Conservation (phyloP, 352 stramenopile species). For the Phytophthora citricola region DNA sequence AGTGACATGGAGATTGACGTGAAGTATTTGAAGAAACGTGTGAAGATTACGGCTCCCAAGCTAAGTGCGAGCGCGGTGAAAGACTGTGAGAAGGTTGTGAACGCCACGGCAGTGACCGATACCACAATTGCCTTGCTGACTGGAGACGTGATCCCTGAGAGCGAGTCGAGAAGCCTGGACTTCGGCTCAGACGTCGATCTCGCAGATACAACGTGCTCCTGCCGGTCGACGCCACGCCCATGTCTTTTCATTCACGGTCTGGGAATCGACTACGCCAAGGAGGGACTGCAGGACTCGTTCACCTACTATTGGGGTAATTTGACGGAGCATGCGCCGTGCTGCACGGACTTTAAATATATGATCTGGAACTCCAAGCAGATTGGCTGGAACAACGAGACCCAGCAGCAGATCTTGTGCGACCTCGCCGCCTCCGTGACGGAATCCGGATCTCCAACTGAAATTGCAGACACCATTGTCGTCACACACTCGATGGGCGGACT, state of each 20-base stretch:
- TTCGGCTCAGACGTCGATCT: constrained; percentile 12
- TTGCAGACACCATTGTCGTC: constrained; percentile 53
- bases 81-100: constrained; percentile 24
- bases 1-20: constrained; percentile 41
- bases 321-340: constrained; percentile 51
- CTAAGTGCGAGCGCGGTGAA: constrained; percentile 7
- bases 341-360: constrained; percentile 49
- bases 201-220: constrained; percentile 30
- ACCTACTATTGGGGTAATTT: constrained; percentile 48
- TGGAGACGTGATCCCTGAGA: constrained; percentile 28
- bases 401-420: constrained; percentile 51
- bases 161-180: constrained; percentile 19
- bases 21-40: constrained; percentile 28
- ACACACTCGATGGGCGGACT: constrained; percentile 62
- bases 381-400: constrained; percentile 42
- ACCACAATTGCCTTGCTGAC: constrained; percentile 37
- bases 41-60: constrained; percentile 29
- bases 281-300: constrained; percentile 37
- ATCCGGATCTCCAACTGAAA: constrained; percentile 29
- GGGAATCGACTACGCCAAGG: constrained; percentile 30
- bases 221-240: constrained; percentile 38
- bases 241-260: constrained; percentile 60
- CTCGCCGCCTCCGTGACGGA: constrained; percentile 28
- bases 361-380: constrained; percentile 47
- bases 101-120: constrained; percentile 28